Percentiles rank a stretch among this genome's conserved stretches.
Evolutionary conservation across 2,329 filamentous ascomycete genomes (phyloP).

Genomic region (Stagonosporopsis cucurbitacearum): DNA sequence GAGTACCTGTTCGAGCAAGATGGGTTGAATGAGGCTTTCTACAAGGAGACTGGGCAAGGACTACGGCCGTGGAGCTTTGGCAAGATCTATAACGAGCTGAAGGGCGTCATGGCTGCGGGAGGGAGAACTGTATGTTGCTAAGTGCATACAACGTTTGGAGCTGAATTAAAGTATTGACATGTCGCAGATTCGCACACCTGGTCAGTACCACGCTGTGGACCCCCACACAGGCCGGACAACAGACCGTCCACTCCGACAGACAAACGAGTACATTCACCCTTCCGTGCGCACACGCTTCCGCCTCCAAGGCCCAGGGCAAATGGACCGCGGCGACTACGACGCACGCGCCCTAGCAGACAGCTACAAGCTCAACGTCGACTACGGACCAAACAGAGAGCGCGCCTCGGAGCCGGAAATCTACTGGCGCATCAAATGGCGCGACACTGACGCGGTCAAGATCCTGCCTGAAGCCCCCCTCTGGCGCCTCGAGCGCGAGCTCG

Average conservation of each 20-base stretch:
- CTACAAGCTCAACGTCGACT: slow-evolving; percentile 57
- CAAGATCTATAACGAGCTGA: slow-evolving; percentile 54
- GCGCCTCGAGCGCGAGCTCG: slow-evolving; percentile 53
- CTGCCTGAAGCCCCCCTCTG: slow-evolving; percentile 56
- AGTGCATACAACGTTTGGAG: neutral
- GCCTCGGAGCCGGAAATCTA: slow-evolving; percentile 50
- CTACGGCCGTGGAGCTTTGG: slow-evolving; percentile 57
- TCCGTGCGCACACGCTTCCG: slow-evolving; percentile 55
- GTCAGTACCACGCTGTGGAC: slow-evolving; percentile 55
- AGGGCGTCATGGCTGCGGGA: slow-evolving; percentile 56
- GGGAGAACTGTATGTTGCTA: slow-evolving; percentile 47
- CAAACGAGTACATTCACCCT: slow-evolving; percentile 61
- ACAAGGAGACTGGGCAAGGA: slow-evolving; percentile 50
- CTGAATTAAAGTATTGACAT: neutral
- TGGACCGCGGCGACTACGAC: slow-evolving; percentile 55
- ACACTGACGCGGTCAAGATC: slow-evolving; percentile 46
- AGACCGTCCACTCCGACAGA: slow-evolving; percentile 54
- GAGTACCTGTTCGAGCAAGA: slow-evolving; percentile 57
- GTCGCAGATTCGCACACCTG: slow-evolving; percentile 53
- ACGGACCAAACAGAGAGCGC: slow-evolving; percentile 35
- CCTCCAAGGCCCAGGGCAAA: slow-evolving; percentile 54
- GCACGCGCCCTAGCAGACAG: slow-evolving; percentile 52
- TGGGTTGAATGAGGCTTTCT: slow-evolving; percentile 54
- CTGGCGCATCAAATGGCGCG: slow-evolving; percentile 51
- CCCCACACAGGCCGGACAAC: slow-evolving; percentile 53